phyloP scores from a whole-genome alignment of 306 rosid genomes.

The Albizia julibrissin region DNA sequence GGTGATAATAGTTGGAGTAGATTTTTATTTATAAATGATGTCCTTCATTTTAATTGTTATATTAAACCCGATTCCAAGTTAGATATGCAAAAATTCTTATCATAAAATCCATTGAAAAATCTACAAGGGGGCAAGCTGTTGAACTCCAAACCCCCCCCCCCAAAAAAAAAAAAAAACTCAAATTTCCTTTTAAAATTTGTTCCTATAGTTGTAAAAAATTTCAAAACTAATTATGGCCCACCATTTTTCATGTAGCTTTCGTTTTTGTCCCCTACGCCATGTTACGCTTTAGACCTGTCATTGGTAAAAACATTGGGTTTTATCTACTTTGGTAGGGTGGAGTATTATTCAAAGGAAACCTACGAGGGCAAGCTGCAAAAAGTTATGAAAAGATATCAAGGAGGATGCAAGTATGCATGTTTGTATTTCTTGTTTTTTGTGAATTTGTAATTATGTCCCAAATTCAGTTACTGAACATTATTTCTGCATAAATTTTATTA shows the following conservation, averaged over 20 bases:
- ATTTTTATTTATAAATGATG: neutral
- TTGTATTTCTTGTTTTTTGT: neutral
- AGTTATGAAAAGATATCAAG: conserved; percentile 85
- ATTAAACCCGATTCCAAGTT: neutral
- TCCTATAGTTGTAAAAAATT: neutral
- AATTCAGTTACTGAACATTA: conserved; percentile 21
- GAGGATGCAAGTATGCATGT: conserved; percentile 69
- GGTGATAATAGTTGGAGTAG: neutral
- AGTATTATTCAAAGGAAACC: conserved; percentile 92
- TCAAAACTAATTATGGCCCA: neutral
- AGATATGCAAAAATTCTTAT: conserved; percentile 27
- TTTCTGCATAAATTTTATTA: conserved; percentile 17
- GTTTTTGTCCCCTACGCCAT: neutral
- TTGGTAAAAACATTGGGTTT: conserved; percentile 6
- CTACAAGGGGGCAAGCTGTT: neutral
- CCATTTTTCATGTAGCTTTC: neutral
- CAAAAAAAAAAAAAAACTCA: neutral
- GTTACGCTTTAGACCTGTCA: neutral
- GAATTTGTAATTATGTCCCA: conserved; percentile 29
- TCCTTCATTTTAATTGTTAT: neutral
- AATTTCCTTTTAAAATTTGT: neutral
- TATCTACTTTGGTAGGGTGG: conserved; percentile 65
- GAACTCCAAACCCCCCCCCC: neutral
- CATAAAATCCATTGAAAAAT: neutral
- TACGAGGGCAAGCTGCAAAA: conserved; percentile 83